These are phyloP conservation scores for Smallanthus sonchifolius DNA, from an alignment of 129 eudicot genomes.

Conservation along the genomic window DNA sequence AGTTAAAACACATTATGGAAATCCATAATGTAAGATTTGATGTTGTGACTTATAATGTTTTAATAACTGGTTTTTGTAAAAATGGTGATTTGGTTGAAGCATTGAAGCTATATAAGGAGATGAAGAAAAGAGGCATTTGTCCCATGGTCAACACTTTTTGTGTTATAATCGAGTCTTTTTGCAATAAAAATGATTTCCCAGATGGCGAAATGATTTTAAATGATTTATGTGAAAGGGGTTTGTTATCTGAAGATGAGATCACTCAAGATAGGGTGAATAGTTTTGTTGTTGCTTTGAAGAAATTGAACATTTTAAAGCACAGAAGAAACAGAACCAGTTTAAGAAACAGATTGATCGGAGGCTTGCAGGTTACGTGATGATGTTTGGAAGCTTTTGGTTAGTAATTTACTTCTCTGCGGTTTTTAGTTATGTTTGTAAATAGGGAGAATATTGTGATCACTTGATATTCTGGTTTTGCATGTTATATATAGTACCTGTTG, in stretches of 20 bases:
- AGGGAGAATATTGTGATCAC: not conserved
- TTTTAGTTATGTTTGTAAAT: not conserved
- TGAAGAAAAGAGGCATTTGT: constrained; percentile 59
- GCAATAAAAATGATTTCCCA: constrained; percentile 27
- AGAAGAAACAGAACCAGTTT: constrained; percentile 31
- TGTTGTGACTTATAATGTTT: constrained; percentile 69
- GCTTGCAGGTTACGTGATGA: constrained; percentile 5
- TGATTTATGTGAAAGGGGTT: constrained; percentile 65
- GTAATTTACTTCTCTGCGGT: not conserved
- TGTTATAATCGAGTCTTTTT: constrained; percentile 43
- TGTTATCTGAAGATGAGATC: constrained; percentile 39
- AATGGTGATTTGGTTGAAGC: constrained; percentile 46
- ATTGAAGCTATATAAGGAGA: constrained; percentile 64
- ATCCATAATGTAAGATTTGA: constrained; percentile 51
- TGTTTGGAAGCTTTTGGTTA: constrained; percentile 5
- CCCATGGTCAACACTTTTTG: constrained; percentile 58
- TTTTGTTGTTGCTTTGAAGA: constrained; percentile 39
- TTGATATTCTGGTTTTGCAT: not conserved
- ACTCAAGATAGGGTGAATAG: constrained; percentile 28
- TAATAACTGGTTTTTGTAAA: constrained; percentile 60
- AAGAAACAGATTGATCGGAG: constrained; percentile 12
- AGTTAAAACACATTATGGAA: constrained; percentile 57
- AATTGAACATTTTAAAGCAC: constrained; percentile 38
- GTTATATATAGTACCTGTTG: not conserved
- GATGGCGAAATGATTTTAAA: constrained; percentile 51